Evolutionary conservation across 495 filamentous ascomycete species (phyloP).

Genomic region (Neurospora sp.): DNA sequence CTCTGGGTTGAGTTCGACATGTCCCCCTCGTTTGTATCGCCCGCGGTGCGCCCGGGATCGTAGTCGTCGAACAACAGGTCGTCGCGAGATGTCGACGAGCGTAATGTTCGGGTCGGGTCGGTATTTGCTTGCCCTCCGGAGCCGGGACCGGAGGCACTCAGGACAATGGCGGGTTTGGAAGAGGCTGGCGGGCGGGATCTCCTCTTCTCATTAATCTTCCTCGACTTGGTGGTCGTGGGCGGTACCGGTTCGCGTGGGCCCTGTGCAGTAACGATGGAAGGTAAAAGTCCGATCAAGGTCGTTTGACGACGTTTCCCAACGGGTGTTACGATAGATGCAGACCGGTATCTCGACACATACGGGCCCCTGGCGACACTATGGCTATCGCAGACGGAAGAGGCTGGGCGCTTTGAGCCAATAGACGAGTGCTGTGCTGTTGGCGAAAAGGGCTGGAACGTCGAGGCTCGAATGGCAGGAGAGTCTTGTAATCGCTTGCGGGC

Average conservation of each 20-base stretch:
- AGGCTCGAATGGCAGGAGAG: constrained; percentile 25
- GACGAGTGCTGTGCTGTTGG: constrained; percentile 10
- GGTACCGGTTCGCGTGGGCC: constrained; percentile 32
- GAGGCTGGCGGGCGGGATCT: constrained; percentile 34
- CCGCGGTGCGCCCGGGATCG: constrained; percentile 24
- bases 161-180: constrained; percentile 14
- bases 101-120: constrained; percentile 40
- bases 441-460: constrained; percentile 24
- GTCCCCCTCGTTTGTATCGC: constrained; percentile 28
- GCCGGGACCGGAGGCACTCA: background rate
- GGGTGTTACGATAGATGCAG: constrained; percentile 15
- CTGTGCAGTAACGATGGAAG: constrained; percentile 8
- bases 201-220: constrained; percentile 29
- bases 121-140: constrained; percentile 25
- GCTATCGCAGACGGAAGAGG: constrained; percentile 27
- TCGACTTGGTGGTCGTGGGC: constrained; percentile 20
- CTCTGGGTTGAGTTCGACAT: constrained; percentile 31
- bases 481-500: background rate
- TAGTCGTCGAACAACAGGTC: constrained; percentile 41
- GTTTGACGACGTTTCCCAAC: constrained; percentile 16
- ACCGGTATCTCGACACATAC: constrained; percentile 11
- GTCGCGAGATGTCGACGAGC: constrained; percentile 39
- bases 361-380: constrained; percentile 12
- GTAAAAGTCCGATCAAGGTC: constrained; percentile 4
- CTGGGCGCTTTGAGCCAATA: constrained; percentile 25